Evolutionary conservation across 2,329 filamentous ascomycete genomes (phyloP), one percentile per base, ranked within the genome.

Genomic region (Elsinoe fawcettii): DNA sequence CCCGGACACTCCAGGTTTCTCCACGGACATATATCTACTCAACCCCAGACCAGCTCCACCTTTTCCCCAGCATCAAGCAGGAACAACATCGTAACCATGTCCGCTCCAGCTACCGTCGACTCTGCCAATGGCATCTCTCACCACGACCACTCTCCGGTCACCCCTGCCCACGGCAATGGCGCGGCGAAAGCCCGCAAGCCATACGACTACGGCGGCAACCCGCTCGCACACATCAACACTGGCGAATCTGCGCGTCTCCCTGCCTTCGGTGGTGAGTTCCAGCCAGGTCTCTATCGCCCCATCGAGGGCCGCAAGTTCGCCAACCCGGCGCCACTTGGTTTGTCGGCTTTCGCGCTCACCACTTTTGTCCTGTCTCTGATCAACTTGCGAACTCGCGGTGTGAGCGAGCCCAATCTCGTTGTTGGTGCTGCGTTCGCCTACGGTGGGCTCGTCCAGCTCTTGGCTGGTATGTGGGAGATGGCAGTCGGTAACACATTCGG

Each of bases 341-440:
- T 84, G 47, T 77, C 80, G 53, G 81, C 80, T 71, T 86, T 86
- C 70, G 81, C 82, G n/a, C 66, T 83, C 61, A 85, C 83, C 8
- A 85, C 82, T 8, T 84, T 86, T 65, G 75, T 82, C 12, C 74
- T 86, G 55, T 76, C 74, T 4, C 64, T 74, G 51, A 76, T 78
- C 69, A 78, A 78, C 63, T 63, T 78, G 61, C 71, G 72, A 32
- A 76, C 75, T 3, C 66, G 65, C 8, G 67, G 68, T 58, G 71
- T 77, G 60, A 63, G 60, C 8, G 66, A 69, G 44, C 75, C 75
- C 30, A 77, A 74, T 65, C 63, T 78, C 20, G 75, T 78, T 44
- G 70, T 78, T 55, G 76, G 74, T 32, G 64, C 75, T 60, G 76
- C 76, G 7, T 77, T 73, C 60, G 76, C 70, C 8, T 78, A 78